These are phyloP conservation scores for Aspergillus taichungensis DNA, from an alignment of 495 filamentous ascomycete species.

Conservation along the genomic window DNA sequence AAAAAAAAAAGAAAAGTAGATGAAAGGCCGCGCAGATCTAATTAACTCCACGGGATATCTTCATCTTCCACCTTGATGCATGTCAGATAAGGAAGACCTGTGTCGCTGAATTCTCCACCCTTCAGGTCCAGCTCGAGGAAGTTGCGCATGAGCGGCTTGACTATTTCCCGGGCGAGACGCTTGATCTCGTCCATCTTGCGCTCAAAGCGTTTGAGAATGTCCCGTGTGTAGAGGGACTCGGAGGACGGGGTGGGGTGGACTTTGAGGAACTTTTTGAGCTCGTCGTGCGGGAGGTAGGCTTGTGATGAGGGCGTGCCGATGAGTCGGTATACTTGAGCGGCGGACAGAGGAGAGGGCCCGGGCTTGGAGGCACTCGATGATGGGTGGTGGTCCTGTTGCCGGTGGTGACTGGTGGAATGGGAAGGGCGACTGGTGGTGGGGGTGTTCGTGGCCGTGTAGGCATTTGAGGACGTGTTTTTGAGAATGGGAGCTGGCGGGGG, in stretches of 20 bases:
- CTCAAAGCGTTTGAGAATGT: conserved; percentile 74
- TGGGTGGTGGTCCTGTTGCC: neutral
- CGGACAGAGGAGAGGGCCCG: conserved; percentile 14
- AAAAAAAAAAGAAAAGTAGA: conserved; percentile 1
- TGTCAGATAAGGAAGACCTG: conserved; percentile 61
- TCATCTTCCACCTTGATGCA: conserved; percentile 68
- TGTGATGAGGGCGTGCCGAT: conserved; percentile 50
- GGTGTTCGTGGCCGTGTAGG: conserved; percentile 14
- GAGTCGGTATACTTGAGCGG: conserved; percentile 62
- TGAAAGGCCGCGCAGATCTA: neutral
- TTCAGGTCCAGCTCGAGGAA: conserved; percentile 68
- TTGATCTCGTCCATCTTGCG: conserved; percentile 82
- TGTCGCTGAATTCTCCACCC: conserved; percentile 27
- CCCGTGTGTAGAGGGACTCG: conserved; percentile 60
- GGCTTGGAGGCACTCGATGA: conserved; percentile 11
- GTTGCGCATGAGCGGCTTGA: conserved; percentile 79
- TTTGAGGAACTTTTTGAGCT: conserved; percentile 81
- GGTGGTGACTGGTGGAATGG: conserved; percentile 7
- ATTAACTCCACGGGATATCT: conserved; percentile 68
- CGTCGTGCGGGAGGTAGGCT: conserved; percentile 71
- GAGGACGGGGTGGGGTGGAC: conserved; percentile 39
- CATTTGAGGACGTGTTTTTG: conserved; percentile 24
- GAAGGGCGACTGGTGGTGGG: conserved; percentile 21
- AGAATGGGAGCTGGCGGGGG: conserved; percentile 49
- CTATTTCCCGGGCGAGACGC: conserved; percentile 65